phyloP scores from a whole-genome alignment of 257 asterid species.

The Leptodermis oblonga region DNA sequence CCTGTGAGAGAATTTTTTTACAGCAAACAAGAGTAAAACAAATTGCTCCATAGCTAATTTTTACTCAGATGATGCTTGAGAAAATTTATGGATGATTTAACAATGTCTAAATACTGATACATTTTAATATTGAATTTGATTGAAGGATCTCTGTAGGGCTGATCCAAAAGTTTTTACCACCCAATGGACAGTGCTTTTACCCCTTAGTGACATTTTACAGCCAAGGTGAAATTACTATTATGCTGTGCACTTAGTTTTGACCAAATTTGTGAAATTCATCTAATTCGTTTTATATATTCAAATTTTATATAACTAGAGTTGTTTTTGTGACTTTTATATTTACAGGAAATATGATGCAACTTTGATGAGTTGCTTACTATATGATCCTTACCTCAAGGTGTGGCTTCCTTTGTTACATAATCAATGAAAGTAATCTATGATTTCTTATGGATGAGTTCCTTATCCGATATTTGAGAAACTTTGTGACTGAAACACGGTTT shows the following conservation, averaged over 20 bases:
- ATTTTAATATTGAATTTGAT: slow-evolving; percentile 29
- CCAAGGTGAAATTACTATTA: slow-evolving; percentile 54
- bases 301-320: neutral
- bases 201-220: slow-evolving; percentile 76
- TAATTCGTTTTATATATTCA: slow-evolving; percentile 1
- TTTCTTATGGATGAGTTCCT: slow-evolving; percentile 4
- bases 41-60: neutral
- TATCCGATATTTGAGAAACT: neutral
- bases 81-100: neutral
- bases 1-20: neutral
- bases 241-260: slow-evolving; percentile 12
- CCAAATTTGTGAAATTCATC: neutral
- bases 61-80: neutral
- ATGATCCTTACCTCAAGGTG: slow-evolving; percentile 82
- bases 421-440: slow-evolving; percentile 8
- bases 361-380: slow-evolving; percentile 85
- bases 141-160: slow-evolving; percentile 87
- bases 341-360: slow-evolving; percentile 76
- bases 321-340: slow-evolving; percentile 18
- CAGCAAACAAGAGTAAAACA: neutral
- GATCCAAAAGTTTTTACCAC: slow-evolving; percentile 81
- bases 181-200: slow-evolving; percentile 88
- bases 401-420: slow-evolving; percentile 16
- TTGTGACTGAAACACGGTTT: slow-evolving; percentile 5
- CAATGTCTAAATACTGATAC: neutral